A percentile compares a stretch with the other conserved stretches of the same genome.
Evolutionary conservation across 306 rosid species (phyloP).

Genomic region (Arachis hypogaea): DNA sequence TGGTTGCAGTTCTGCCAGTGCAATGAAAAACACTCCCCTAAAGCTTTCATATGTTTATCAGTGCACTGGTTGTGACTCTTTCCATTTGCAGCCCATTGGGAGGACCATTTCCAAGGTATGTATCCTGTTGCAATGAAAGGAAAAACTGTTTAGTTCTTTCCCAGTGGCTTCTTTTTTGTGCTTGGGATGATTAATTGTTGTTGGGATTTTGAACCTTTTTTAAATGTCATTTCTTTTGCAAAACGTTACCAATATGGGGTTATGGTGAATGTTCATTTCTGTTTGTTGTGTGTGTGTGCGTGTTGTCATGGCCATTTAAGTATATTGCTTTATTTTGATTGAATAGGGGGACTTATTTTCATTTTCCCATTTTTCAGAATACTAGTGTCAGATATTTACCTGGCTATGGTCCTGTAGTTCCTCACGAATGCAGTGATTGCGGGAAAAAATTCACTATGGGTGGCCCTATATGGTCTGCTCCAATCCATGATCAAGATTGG

Average conservation of each 20-base stretch:
- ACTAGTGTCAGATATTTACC: slow-evolving; percentile 83
- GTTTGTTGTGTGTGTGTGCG: not conserved
- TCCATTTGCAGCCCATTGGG: slow-evolving; percentile 88
- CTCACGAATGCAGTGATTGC: slow-evolving; percentile 88
- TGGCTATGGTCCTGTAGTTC: slow-evolving; percentile 87
- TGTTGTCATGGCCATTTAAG: not conserved
- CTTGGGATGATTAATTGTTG: not conserved
- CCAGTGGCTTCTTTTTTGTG: not conserved
- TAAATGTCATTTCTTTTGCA: no score
- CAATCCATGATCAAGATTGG: slow-evolving; percentile 96
- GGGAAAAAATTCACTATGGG: slow-evolving; percentile 95
- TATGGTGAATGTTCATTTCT: no score
- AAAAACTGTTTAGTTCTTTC: not conserved
- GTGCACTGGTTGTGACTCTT: slow-evolving; percentile 95
- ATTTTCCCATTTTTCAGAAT: slow-evolving; percentile 57
- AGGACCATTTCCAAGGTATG: slow-evolving; percentile 81
- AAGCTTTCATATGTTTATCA: slow-evolving; percentile 97
- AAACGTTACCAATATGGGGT: no score
- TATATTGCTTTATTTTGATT: slow-evolving; percentile 22
- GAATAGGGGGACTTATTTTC: slow-evolving; percentile 17
- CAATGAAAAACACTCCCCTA: slow-evolving; percentile 92
- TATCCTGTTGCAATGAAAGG: slow-evolving; percentile 27
- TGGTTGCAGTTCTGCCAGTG: slow-evolving; percentile 88
- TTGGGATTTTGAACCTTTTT: no score
- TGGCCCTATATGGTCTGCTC: slow-evolving; percentile 98